These are phyloP conservation scores for Penicillium sumatraense DNA, from an alignment of 2,329 filamentous ascomycete species.

Conservation along the genomic window DNA sequence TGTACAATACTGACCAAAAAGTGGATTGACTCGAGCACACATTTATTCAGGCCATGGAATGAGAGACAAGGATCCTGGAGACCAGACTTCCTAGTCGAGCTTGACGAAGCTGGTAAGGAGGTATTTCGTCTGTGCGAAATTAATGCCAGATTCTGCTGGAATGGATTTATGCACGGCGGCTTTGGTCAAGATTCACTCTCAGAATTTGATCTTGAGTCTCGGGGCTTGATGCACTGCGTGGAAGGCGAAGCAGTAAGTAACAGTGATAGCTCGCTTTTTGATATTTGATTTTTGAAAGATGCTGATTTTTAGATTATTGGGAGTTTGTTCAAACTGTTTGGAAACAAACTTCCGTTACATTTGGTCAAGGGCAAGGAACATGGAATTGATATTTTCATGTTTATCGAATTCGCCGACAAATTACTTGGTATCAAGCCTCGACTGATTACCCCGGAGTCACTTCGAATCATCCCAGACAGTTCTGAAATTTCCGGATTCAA, in stretches of 20 bases:
- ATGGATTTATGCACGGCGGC: conserved; percentile 18
- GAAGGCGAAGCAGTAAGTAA: conserved; percentile 11
- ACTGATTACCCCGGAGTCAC: conserved; percentile 13
- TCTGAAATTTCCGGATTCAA: not conserved
- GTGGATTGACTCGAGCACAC: conserved; percentile 6
- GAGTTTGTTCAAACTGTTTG: conserved; percentile 17
- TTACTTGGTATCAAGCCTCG: conserved; percentile 2
- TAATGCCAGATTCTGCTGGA: conserved; percentile 30
- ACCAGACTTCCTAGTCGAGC: conserved; percentile 31
- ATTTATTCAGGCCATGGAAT: conserved; percentile 1
- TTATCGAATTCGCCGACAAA: not conserved
- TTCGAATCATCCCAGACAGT: conserved; percentile 10
- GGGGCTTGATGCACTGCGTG: not conserved
- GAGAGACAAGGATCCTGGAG: conserved; percentile 29
- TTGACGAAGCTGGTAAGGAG: not conserved
- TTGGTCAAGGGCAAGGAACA: conserved; percentile 21
- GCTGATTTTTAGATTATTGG: conserved; percentile 4
- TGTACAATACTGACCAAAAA: not conserved
- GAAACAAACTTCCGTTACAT: conserved; percentile 14
- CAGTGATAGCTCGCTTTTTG: not conserved
- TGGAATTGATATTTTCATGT: conserved; percentile 18
- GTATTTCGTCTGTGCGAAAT: conserved; percentile 30
- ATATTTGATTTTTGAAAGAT: not conserved
- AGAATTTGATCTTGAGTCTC: not conserved
- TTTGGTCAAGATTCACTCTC: conserved; percentile 15